Percentiles rank a stretch among this genome's conserved stretches.
These are phyloP conservation scores for Arthroderma sp. DNA, from an alignment of 2,329 filamentous ascomycete species.

Conservation along the genomic window DNA sequence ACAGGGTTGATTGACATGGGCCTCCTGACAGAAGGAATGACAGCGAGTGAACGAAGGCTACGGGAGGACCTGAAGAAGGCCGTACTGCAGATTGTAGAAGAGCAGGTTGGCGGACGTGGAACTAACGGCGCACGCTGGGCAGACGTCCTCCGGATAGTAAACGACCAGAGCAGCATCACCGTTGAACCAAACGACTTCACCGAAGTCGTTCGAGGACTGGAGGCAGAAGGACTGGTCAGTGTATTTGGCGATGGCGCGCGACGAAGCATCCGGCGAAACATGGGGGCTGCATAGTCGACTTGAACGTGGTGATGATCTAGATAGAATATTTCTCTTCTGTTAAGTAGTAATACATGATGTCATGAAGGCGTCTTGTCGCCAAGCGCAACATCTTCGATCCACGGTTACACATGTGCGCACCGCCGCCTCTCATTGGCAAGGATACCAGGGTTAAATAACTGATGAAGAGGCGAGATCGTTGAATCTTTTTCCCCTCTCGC, in stretches of 20 bases:
- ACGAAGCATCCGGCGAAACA: slow-evolving; percentile 67
- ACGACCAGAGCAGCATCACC: slow-evolving; percentile 54
- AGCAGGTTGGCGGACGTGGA: slow-evolving; percentile 51
- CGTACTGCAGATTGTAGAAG: slow-evolving; percentile 62
- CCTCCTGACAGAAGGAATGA: slow-evolving; percentile 85
- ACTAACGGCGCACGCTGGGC: slow-evolving; percentile 57
- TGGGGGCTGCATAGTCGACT: slow-evolving; percentile 30
- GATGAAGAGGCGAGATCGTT: too few relatives aligned
- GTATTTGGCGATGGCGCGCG: slow-evolving; percentile 73
- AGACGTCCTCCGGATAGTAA: slow-evolving; percentile 62
- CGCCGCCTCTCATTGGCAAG: too few relatives aligned
- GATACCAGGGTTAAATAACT: too few relatives aligned
- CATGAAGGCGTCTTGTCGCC: too few relatives aligned
- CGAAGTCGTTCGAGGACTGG: slow-evolving; percentile 64
- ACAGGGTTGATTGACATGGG: slow-evolving; percentile 95
- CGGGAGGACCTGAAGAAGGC: slow-evolving; percentile 75
- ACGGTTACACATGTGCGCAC: too few relatives aligned
- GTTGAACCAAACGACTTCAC: slow-evolving; percentile 71
- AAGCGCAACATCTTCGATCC: too few relatives aligned
- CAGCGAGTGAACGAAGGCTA: slow-evolving; percentile 68
- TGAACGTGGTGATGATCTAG: neutral
- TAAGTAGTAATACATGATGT: too few relatives aligned
- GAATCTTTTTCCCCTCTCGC: too few relatives aligned
- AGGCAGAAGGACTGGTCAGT: slow-evolving; percentile 72
- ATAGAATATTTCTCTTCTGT: too few relatives aligned